Base-by-base conservation (phyloP, 257 asterid species). In the Mitragyna speciosa region DNA sequence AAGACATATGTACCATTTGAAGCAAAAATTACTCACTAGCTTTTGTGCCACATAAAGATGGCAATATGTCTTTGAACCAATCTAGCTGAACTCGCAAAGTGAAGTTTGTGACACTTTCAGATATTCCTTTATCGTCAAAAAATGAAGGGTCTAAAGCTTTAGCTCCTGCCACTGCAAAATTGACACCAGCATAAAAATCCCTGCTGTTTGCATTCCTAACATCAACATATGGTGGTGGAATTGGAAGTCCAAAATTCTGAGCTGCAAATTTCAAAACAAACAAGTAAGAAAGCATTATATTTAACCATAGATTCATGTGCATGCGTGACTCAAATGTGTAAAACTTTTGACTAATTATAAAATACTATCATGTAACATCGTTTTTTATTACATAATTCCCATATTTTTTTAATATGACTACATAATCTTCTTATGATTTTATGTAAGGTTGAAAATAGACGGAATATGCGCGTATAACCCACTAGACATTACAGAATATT, bases 91-190 rank as follows among this genome's bases (percentile, higher is more conserved):
- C 65, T 1, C 12, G 75, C 39, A 87, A 52, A 52, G 28, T 22
- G 91, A 89, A 9, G 82, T 89, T 87, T 0, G 84, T 58, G 0
- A 12, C 6, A 14, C 41, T 70, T 39, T 80, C 28, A 7, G 24
- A 15, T 26, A 90, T 70, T 52, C 91, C 91, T 31, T 12, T 77
- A 0, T 79, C 56, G 16, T n/a, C 59, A 68, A 82, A 85, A 63
- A 63, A 85, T 5, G 80, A 28, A 41, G 78, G 79, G 24, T 80
- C 86, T 72, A 89, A 65, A 0, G 89, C 95, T 1, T 78, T 79
- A 2, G 91, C 87, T 48, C 89, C 88, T 6, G 45, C 90, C n/a
- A 86, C 90, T 56, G 92, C 94, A 6, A 83, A 90, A 69, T 89
- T 90, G 15, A 81, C 85, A 9, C 88, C 87, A 15, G 63, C 78